Evolutionary conservation across 163 green algal genomes (phyloP), one percentile per base, ranked within the genome.

Genomic region (Chlamydomonas reinhardtii): DNA sequence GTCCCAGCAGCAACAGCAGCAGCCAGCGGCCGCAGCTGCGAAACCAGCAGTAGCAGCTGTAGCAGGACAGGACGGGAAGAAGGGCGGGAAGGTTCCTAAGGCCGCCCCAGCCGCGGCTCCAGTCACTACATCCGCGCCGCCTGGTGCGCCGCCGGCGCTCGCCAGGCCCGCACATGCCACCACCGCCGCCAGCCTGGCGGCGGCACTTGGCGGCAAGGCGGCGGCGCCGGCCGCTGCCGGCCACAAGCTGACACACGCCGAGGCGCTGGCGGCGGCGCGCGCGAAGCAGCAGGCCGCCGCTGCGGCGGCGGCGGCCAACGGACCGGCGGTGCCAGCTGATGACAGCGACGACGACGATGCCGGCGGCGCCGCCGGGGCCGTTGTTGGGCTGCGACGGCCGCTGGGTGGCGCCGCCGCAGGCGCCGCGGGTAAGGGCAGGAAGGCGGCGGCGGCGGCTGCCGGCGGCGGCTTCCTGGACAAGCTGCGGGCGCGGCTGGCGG

Each of bases 401-500:
- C 39, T 25, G 25, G 43, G 43, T 11, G 43, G 8, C 43, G 9
- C 27, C 1, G 64, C 54, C 0, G 48, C 1, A 2, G 48, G 11
- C 9, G 48, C 27, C 1, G 64, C 54, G 2, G 56, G 62, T 22
- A 14, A 19, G n/a, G 68, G 66, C 34, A 75, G 54, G 68, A 75
- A 71, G 56, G 43, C 8, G 56, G 62, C 15, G n/a, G 75, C 34
- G 64, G 72, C n/a, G 35, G 64, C 15, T 2, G 64, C 9, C 11
- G 82, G 75, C 37, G 59, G 86, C 32, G 81, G 81, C 4, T 88
- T 97, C 80, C 87, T 98, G 73, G 89, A 93, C 31, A 92, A 96
- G 89, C 95, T 98, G 94, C 88, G 89, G 2, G 90, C 91, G 27
- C 89, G 91, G 64, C 88, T 98, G 82, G 75, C 89, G 76, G 96